phyloP scores from a whole-genome alignment of 163 green algal species.

The Scenedesmus sp. region DNA sequence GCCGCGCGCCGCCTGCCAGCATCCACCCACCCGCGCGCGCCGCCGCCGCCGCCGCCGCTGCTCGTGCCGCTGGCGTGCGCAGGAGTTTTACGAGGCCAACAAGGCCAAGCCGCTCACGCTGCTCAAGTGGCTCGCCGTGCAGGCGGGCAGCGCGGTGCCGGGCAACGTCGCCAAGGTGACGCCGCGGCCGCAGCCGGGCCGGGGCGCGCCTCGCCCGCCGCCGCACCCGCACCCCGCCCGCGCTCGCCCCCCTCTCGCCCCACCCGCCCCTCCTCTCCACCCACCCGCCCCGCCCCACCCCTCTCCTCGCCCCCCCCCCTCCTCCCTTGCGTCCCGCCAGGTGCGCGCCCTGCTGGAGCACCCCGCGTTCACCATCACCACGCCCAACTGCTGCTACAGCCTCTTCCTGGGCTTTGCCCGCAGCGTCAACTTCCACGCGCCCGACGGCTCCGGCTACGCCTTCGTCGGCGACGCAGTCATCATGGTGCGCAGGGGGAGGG shows the following conservation, averaged over 20 bases:
- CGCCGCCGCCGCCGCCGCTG: too few relatives aligned
- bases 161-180: slow-evolving; percentile 82
- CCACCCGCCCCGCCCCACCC: too few relatives aligned
- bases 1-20: too few relatives aligned
- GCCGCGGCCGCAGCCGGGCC: too few relatives aligned
- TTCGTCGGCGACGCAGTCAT: slow-evolving; percentile 93
- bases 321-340: too few relatives aligned
- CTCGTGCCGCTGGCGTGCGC: too few relatives aligned
- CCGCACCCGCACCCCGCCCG: too few relatives aligned
- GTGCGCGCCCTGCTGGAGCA: slow-evolving; percentile 84
- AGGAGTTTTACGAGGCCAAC: slow-evolving; percentile 93
- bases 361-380: slow-evolving; percentile 91
- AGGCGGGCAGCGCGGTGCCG: slow-evolving; percentile 56
- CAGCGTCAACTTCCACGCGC: slow-evolving; percentile 93
- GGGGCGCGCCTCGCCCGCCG: too few relatives aligned
- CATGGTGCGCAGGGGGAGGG: slow-evolving; percentile 48
- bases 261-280: too few relatives aligned
- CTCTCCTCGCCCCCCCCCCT: too few relatives aligned
- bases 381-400: slow-evolving; percentile 96
- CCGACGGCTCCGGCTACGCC: slow-evolving; percentile 92
- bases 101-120: slow-evolving; percentile 92
- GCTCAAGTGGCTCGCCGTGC: slow-evolving; percentile 94
- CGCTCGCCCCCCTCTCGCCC: too few relatives aligned
- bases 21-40: slow-evolving; percentile 70
- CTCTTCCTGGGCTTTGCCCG: slow-evolving; percentile 88